Evolutionary conservation across 371 early-diverging fungal genomes (phyloP).

Genomic region (Mortierella sp.): DNA sequence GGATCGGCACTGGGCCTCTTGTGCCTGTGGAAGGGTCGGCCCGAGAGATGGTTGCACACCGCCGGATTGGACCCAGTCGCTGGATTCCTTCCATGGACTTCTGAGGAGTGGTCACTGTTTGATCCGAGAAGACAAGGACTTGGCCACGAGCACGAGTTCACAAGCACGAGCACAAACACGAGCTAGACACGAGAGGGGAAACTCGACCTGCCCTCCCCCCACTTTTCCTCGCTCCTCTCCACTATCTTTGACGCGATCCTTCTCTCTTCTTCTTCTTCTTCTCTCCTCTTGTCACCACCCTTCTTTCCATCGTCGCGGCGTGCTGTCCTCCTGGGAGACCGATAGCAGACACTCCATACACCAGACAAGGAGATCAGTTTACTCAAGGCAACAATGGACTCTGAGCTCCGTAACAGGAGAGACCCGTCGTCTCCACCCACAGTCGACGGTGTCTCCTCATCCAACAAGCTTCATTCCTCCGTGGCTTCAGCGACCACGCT

Average conservation of each 20-base stretch:
- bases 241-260: neutral
- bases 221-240: neutral
- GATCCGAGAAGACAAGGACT: no score
- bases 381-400: constrained; percentile 21
- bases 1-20: no score
- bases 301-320: no score
- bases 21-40: no score
- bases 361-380: neutral
- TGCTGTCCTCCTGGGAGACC: no score
- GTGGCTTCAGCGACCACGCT: constrained; percentile 2
- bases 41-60: no score
- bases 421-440: constrained; percentile 10
- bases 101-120: neutral
- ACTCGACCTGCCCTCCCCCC: neutral
- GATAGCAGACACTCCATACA: no score
- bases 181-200: no score
- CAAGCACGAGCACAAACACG: constrained; percentile 14
- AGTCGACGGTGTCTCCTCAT: constrained; percentile 37
- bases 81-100: constrained; percentile 9
- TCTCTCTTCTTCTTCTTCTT: constrained; percentile 1
- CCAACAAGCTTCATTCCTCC: constrained; percentile 43
- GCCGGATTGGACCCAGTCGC: no score
- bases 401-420: constrained; percentile 51
- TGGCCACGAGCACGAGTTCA: neutral
- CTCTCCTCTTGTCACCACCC: neutral